phyloP scores from a whole-genome alignment of 139 green algal species.

The Tetradesmus lagerheimii region DNA sequence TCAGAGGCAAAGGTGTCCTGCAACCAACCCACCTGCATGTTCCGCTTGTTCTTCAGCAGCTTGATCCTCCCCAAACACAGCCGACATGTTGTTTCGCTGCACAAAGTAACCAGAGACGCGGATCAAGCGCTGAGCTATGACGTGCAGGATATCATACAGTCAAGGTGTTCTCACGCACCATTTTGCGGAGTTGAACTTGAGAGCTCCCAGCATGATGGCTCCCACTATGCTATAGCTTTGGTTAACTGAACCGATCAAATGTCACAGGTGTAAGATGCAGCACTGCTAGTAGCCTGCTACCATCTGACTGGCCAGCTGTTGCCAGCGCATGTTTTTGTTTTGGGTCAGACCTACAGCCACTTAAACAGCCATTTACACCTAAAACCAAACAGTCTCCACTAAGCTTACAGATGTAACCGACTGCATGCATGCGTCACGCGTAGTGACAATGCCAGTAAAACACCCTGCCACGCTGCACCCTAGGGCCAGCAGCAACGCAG shows the following conservation, averaged over 20 bases:
- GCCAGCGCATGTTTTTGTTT: background rate
- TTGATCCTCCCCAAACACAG: constrained; percentile 80
- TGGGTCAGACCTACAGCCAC: background rate
- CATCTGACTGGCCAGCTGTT: background rate
- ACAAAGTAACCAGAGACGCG: background rate
- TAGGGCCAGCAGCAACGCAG: no score
- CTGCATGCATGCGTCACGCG: no score
- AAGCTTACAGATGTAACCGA: no score
- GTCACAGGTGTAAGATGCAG: background rate
- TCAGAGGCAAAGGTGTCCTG: background rate
- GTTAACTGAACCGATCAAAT: background rate
- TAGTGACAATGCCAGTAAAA: no score
- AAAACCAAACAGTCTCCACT: no score
- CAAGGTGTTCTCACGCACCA: constrained; percentile 40
- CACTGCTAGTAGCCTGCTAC: background rate
- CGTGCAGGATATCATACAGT: background rate
- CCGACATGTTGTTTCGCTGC: constrained; percentile 78
- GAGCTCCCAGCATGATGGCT: constrained; percentile 44
- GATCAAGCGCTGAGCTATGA: background rate
- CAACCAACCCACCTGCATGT: constrained; percentile 52
- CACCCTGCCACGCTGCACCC: no score
- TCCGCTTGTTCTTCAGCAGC: constrained; percentile 84
- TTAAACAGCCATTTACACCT: background rate
- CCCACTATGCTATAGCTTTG: background rate
- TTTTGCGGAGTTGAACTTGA: constrained; percentile 56